Percentiles rank a stretch among this genome's conserved stretches.
phyloP scores from a whole-genome alignment of 2,329 filamentous ascomycete genomes.

The Beauveria pseudobassiana region DNA sequence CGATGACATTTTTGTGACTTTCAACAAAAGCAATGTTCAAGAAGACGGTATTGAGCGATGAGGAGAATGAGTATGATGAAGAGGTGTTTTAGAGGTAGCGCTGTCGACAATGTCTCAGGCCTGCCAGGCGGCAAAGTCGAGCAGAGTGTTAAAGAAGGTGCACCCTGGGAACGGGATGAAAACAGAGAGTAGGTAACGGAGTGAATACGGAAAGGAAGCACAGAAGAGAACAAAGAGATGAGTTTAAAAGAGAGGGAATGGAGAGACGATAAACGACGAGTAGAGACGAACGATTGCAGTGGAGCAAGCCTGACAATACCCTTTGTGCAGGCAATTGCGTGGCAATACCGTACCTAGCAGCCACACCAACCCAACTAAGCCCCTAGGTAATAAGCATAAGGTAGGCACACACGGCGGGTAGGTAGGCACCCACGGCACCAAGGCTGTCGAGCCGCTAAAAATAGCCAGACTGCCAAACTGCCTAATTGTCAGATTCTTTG shows the following conservation, averaged over 20 bases:
- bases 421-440: background rate
- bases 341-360: background rate
- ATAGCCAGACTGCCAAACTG: background rate
- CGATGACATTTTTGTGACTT: background rate
- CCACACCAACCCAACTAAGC: no score
- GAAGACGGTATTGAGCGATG: background rate
- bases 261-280: background rate
- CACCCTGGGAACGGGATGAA: background rate
- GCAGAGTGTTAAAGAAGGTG: background rate
- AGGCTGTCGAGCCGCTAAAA: background rate
- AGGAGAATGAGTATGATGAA: background rate
- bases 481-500: background rate
- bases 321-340: background rate
- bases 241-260: background rate
- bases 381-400: no score
- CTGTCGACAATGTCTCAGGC: background rate
- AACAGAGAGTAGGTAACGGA: background rate
- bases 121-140: background rate
- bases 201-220: background rate
- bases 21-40: background rate
- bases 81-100: background rate
- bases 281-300: background rate
- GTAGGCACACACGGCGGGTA: no score
- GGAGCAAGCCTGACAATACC: background rate
- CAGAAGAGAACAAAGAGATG: background rate